These are phyloP conservation scores for Trichoderma atrobrunneum DNA, from an alignment of 2,329 filamentous ascomycete species.

Conservation along the genomic window DNA sequence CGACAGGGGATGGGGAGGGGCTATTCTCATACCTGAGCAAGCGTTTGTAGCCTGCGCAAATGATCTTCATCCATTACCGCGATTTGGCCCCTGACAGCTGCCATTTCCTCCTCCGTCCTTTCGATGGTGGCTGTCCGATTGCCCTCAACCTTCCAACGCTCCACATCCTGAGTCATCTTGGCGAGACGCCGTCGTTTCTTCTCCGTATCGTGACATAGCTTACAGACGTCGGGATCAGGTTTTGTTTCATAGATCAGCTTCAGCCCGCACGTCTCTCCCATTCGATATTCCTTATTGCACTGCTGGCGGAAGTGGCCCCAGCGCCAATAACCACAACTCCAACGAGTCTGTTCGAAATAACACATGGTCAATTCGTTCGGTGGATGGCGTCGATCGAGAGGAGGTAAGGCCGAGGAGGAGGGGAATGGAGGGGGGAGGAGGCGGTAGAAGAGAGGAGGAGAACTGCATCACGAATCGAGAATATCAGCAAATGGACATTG, in stretches of 20 bases:
- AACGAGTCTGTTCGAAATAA: conserved; percentile 90
- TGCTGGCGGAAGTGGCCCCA: conserved; percentile 92
- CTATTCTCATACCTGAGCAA: conserved; percentile 32
- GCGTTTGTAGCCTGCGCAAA: conserved; percentile 33
- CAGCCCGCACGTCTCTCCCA: conserved; percentile 93
- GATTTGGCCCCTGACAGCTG: conserved; percentile 61
- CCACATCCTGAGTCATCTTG: conserved; percentile 72
- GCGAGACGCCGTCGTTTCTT: conserved; percentile 74
- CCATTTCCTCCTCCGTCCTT: conserved; percentile 67
- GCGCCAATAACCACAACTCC: conserved; percentile 85
- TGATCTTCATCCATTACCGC: conserved; percentile 44
- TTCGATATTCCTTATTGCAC: conserved; percentile 92
- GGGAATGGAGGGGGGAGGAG: neutral
- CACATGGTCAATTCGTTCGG: conserved; percentile 63
- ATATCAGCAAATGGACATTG: conserved; percentile 22
- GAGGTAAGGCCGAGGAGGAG: conserved; percentile 2
- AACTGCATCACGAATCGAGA: conserved; percentile 21
- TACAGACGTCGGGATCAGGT: conserved; percentile 65
- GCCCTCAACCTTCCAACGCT: conserved; percentile 74
- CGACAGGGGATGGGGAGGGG: neutral
- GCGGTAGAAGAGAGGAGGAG: neutral
- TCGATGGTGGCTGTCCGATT: conserved; percentile 71
- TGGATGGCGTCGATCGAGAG: conserved; percentile 19
- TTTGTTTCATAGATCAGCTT: conserved; percentile 80
- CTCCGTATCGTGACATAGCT: conserved; percentile 83